Evolutionary conservation across 345 rosid species (phyloP), one percentile per base, ranked within the genome.

Genomic region (Rhodamnia rubescens): DNA sequence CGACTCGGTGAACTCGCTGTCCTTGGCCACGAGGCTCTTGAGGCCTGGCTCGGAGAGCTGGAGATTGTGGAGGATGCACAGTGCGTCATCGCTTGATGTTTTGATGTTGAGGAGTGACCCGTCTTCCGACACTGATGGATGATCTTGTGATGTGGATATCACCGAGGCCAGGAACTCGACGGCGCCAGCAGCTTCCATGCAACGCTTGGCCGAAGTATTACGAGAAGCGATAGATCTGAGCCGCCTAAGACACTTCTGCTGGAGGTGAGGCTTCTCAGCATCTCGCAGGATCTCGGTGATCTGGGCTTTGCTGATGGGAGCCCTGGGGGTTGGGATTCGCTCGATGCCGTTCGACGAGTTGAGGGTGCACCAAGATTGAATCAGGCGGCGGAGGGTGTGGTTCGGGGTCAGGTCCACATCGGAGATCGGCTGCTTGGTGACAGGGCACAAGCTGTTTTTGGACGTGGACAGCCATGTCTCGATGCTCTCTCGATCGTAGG

Each of bases 321-420:
- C 94, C 88, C 93, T 97, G 1, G 99, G 99, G 5, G 99, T 95
- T 0, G 99, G 98, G 85, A 97, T 93, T 59, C 98, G 89, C 86
- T 95, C 96, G 27, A 95, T 74, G 40, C 99, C 99, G 36, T 91
- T 81, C 1, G 97, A 93, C n/a, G 97, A 95, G 74, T 97, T 95
- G 58, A 95, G 86, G 11, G 94, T 97, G 89, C 99, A 97, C 99
- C 99, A 97, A 11, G 98, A 93, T 87, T 97, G 99, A 54, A 95
- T 92, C 56, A 97, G 89, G 16, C 99, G 92, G 14, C 97, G 95
- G 42, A 97, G 92, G 82, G 95, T 95, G 88, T 94, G 95, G 89
- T 97, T 97, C 2, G 99, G 99, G 0, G 97, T 95, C 8, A 95
- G 89, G 11, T 88, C 85, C 52, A 87, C 89, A 4, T 88, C 26